Evolutionary conservation across 2,329 filamentous ascomycete species (phyloP).

Genomic region (Colletotrichum agaves): DNA sequence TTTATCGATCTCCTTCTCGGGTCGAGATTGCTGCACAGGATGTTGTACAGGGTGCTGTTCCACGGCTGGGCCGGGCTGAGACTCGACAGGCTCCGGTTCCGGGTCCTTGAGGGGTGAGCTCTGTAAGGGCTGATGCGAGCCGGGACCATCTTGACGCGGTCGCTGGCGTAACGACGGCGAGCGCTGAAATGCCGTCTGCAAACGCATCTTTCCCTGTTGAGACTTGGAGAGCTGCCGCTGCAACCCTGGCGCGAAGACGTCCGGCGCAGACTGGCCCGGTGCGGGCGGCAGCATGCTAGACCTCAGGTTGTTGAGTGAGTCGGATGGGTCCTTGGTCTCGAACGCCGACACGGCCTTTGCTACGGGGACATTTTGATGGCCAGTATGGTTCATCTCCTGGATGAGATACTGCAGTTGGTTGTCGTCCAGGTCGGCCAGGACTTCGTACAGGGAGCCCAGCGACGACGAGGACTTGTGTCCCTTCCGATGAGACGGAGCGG

Average conservation of each 20-base stretch:
- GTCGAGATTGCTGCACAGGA: neutral
- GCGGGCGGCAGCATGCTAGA: conserved; percentile 13
- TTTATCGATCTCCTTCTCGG: neutral
- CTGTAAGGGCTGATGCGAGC: neutral
- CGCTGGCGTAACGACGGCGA: conserved; percentile 16
- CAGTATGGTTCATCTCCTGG: conserved; percentile 37
- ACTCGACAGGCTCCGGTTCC: neutral
- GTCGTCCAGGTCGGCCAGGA: conserved; percentile 35
- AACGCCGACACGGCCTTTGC: conserved; percentile 31
- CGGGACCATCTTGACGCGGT: neutral
- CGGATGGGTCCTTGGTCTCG: conserved; percentile 9
- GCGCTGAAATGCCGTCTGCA: conserved; percentile 27
- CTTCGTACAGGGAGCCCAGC: conserved; percentile 29
- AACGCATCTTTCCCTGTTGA: conserved; percentile 22
- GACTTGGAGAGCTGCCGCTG: conserved; percentile 30
- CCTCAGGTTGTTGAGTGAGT: neutral
- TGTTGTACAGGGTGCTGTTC: neutral
- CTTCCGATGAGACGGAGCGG: conserved; percentile 1
- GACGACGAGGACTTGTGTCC: conserved; percentile 22
- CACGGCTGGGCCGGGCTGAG: neutral
- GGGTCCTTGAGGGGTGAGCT: neutral
- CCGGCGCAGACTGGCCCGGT: neutral
- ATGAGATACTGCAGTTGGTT: conserved; percentile 36
- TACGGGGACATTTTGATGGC: conserved; percentile 32
- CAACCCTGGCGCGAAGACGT: neutral